Conservation (phyloP, 495 filamentous ascomycete species). For the Penicillium riverlandense region DNA sequence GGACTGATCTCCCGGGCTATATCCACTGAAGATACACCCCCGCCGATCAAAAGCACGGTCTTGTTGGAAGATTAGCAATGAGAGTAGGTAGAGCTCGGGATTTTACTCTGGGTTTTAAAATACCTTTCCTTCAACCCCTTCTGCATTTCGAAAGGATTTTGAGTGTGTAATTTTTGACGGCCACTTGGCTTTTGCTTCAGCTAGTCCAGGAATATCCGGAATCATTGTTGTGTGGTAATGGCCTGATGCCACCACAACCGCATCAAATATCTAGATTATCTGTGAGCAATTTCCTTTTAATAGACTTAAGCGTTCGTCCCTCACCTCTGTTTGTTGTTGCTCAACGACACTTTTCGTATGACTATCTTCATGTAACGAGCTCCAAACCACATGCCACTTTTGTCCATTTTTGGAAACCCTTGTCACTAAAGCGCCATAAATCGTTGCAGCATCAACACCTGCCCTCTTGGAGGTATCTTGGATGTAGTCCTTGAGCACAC, state of each 20-base stretch:
- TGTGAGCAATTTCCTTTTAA: not conserved
- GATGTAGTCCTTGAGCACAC: constrained; percentile 50
- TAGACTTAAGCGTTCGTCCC: not conserved
- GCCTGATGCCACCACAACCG: constrained; percentile 50
- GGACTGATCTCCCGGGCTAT: constrained; percentile 50
- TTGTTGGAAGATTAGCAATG: constrained; percentile 9
- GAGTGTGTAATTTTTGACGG: constrained; percentile 49
- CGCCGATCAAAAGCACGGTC: constrained; percentile 55
- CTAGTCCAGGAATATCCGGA: constrained; percentile 47
- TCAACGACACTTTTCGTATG: constrained; percentile 16
- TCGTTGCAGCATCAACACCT: constrained; percentile 40
- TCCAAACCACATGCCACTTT: constrained; percentile 45
- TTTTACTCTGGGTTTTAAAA: not conserved
- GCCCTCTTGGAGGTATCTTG: constrained; percentile 44
- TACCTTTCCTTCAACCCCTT: constrained; percentile 37
- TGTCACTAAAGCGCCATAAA: constrained; percentile 52
- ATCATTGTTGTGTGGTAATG: constrained; percentile 53
- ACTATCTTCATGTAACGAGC: constrained; percentile 22
- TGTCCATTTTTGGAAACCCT: constrained; percentile 38
- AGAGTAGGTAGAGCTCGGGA: not conserved
- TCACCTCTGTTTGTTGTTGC: constrained; percentile 16
- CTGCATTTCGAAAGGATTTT: constrained; percentile 50
- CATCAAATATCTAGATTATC: constrained; percentile 39
- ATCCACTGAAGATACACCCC: constrained; percentile 52
- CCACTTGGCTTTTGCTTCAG: constrained; percentile 44